Evolutionary conservation across 371 early-diverging fungal genomes (phyloP).

Genomic region (Mucor irregularis): DNA sequence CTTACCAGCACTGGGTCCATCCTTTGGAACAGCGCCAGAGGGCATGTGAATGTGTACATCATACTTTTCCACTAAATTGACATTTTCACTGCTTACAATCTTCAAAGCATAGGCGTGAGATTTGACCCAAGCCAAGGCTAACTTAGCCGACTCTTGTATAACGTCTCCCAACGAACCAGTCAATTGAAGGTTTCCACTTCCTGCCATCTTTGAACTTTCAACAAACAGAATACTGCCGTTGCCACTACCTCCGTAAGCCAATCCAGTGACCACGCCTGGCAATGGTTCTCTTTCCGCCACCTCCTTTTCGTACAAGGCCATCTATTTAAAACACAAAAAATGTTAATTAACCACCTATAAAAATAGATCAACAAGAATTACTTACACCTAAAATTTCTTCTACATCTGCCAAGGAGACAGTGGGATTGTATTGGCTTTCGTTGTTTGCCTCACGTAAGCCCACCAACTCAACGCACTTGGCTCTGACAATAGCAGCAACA

Average conservation of each 20-base stretch:
- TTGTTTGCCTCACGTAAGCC: conserved; percentile 31
- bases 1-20: conserved; percentile 74
- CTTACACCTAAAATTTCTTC: conserved; percentile 67
- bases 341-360: too few species aligned
- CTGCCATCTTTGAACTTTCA: conserved; percentile 78
- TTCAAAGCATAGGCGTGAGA: conserved; percentile 68
- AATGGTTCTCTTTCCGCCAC: conserved; percentile 62
- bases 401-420: conserved; percentile 33
- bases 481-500: conserved; percentile 73
- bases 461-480: conserved; percentile 72
- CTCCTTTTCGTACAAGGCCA: conserved; percentile 57
- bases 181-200: conserved; percentile 62
- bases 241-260: conserved; percentile 81
- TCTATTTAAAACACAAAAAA: too few species aligned
- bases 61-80: conserved; percentile 47
- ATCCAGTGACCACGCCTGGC: conserved; percentile 84
- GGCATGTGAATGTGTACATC: conserved; percentile 89
- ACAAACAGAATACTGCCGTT: conserved; percentile 81
- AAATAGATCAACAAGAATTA: too few species aligned
- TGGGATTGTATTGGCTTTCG: conserved; percentile 13
- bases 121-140: conserved; percentile 83
- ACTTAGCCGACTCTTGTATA: conserved; percentile 84
- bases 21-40: conserved; percentile 81
- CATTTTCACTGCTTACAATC: conserved; percentile 36
- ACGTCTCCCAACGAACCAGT: conserved; percentile 75